phyloP scores from a whole-genome alignment of 2,329 filamentous ascomycete genomes.

The Phyllosticta citriasiana region DNA sequence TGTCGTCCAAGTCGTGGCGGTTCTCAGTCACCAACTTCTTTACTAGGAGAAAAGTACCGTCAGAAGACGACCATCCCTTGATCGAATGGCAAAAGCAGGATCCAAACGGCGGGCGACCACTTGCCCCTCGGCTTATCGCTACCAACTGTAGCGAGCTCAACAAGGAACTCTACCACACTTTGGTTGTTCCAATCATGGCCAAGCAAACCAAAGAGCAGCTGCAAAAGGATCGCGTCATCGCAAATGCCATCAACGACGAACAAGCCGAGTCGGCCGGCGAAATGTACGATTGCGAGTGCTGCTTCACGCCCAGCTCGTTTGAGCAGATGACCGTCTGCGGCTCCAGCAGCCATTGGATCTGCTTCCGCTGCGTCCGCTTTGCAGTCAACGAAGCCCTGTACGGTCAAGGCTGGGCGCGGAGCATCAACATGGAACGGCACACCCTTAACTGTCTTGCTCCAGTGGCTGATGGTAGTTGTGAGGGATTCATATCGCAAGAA shows the following conservation, averaged over 20 bases:
- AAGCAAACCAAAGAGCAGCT: slow-evolving; percentile 30
- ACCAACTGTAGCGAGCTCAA: slow-evolving; percentile 52
- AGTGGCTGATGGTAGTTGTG: slow-evolving; percentile 49
- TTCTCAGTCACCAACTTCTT: slow-evolving; percentile 64
- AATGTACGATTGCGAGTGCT: slow-evolving; percentile 65
- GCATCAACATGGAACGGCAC: slow-evolving; percentile 60
- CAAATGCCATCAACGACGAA: slow-evolving; percentile 37
- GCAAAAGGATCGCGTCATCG: slow-evolving; percentile 31
- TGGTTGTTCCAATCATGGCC: slow-evolving; percentile 34
- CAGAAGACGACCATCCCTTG: slow-evolving; percentile 45
- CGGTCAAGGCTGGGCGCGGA: slow-evolving; percentile 82
- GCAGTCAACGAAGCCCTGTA: slow-evolving; percentile 82
- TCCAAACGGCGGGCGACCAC: slow-evolving; percentile 40
- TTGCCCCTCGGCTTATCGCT: slow-evolving; percentile 51
- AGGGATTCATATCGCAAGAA: slow-evolving; percentile 59
- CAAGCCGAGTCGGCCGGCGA: slow-evolving; percentile 38
- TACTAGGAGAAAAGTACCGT: slow-evolving; percentile 51
- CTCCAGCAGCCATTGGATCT: slow-evolving; percentile 60
- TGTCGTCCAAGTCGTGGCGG: slow-evolving; percentile 68
- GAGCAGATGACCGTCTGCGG: slow-evolving; percentile 68
- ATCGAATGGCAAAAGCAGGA: slow-evolving; percentile 41
- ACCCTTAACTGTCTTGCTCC: slow-evolving; percentile 79
- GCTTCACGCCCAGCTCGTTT: slow-evolving; percentile 60
- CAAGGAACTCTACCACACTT: slow-evolving; percentile 36
- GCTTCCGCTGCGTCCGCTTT: slow-evolving; percentile 71